Evolutionary conservation across 1,284 basidiomycete species (phyloP), one percentile per base, ranked within the genome.

Genomic region (Leccinum subatratum): DNA sequence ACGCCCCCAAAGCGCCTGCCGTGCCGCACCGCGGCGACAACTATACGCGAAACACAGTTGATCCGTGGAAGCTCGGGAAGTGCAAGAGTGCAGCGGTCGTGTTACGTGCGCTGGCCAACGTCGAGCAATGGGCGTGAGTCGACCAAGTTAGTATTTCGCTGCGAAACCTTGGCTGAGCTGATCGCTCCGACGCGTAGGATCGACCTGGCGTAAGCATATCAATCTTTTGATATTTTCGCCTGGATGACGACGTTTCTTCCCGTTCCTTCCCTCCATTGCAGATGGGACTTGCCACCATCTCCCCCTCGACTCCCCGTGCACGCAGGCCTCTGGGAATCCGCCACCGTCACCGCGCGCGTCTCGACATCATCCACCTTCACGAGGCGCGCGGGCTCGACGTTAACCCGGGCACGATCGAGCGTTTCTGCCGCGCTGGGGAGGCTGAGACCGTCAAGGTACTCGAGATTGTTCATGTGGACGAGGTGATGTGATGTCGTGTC

Each of bases 61-160:
- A 62, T 54, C 61, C 61, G 22, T 32, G 61, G 25, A 62, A 62
- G n/a, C 30, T 62, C 45, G 45, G 25, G n/a, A 62, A 62, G 45
- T 45, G 61, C 18, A 62, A 51, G 39, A 51, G 45, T n/a, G 61
- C 61, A 51, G 61, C 45, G 28, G 45, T 62, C 61, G 51, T 62
- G 61, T 34, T 62, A 11, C 61, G 51, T 6, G 61, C 61, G 12
- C n/a, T 62, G 16, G 61, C 61, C 32, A 62, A 62, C 61, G 51
- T 62, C 28, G 61, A 62, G n/a, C 61, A 62, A 51, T 62, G 61
- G 61, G 61, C 61, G 61, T 62, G 45, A 62, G 30, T 51, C 11
- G 32, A 32, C 18, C 25, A 12, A 12, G 48, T 16, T 32, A n/a
- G 25, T 8, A 9, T n/a, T 4, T 20, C n/a, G 14, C 11, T 32